A percentile compares a stretch with the other conserved stretches of the same genome.
Conservation (phyloP, 768 basidiomycete genomes). For the Phylloporus arenicola region DNA sequence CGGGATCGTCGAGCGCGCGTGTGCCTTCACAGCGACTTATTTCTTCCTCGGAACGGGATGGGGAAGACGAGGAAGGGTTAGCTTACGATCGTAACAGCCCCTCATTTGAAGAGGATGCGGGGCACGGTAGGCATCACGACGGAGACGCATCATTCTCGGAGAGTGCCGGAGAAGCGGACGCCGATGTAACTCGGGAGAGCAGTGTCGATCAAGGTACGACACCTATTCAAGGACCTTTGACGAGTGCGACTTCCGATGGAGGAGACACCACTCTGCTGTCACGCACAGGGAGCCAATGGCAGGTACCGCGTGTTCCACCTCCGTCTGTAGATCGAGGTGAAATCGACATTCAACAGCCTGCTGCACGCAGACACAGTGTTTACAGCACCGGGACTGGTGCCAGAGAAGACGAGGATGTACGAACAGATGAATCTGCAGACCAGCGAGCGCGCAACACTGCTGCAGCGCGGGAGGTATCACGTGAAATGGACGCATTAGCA, state of each 20-base stretch:
- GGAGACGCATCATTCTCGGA: slow-evolving; percentile 11
- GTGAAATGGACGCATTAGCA: slow-evolving; percentile 56
- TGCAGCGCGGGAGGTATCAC: slow-evolving; percentile 61
- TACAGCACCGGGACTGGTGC: background rate
- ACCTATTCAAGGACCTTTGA: slow-evolving; percentile 6
- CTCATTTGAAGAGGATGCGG: slow-evolving; percentile 5
- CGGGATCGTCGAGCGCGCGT: slow-evolving; percentile 29
- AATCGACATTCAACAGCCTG: background rate
- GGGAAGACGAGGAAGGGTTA: slow-evolving; percentile 24
- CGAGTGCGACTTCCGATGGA: background rate
- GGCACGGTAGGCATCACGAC: slow-evolving; percentile 10
- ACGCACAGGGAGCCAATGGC: slow-evolving; percentile 22
- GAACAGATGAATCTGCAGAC: slow-evolving; percentile 32
- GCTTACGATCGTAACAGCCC: slow-evolving; percentile 22
- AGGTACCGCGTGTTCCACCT: slow-evolving; percentile 35
- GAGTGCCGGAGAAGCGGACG: slow-evolving; percentile 5
- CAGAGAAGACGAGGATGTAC: slow-evolving; percentile 27
- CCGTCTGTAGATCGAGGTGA: slow-evolving; percentile 31
- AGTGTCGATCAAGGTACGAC: slow-evolving; percentile 1
- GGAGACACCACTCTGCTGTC: slow-evolving; percentile 2
- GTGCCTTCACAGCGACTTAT: slow-evolving; percentile 31
- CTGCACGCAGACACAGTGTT: slow-evolving; percentile 4
- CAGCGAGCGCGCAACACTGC: slow-evolving; percentile 58
- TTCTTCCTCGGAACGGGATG: slow-evolving; percentile 29
- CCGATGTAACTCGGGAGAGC: background rate